These are phyloP conservation scores for Vigna nakashimae DNA, from an alignment of 306 rosid species.

Conservation along the genomic window DNA sequence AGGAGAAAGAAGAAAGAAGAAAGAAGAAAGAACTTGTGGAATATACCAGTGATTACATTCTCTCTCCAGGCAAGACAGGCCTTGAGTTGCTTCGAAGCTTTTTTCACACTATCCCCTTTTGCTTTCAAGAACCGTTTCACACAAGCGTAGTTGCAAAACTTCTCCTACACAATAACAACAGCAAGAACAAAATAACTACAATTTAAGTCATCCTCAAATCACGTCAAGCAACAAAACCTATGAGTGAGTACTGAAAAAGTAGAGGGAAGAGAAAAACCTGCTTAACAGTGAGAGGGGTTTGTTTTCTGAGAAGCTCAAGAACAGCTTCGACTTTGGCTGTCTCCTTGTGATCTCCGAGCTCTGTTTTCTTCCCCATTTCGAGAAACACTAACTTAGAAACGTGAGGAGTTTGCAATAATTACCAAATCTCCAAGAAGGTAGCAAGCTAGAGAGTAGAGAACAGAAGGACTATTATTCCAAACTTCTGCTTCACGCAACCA, in stretches of 20 bases:
- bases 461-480: constrained; percentile 60
- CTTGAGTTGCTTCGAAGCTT: constrained; percentile 83
- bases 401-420: constrained; percentile 40
- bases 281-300: constrained; percentile 74
- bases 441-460: constrained; percentile 36
- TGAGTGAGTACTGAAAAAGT: not conserved
- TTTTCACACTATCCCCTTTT: constrained; percentile 89
- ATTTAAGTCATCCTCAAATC: not conserved
- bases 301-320: constrained; percentile 78
- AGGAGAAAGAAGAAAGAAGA: not conserved
- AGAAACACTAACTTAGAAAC: constrained; percentile 40
- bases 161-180: constrained; percentile 62
- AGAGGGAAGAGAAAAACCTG: constrained; percentile 57
- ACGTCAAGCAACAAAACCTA: not conserved
- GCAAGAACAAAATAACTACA: not conserved
- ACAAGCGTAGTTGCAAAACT: constrained; percentile 85
- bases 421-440: constrained; percentile 38
- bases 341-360: constrained; percentile 49
- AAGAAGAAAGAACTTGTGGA: constrained; percentile 2
- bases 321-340: constrained; percentile 74
- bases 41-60: constrained; percentile 71
- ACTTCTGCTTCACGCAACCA: constrained; percentile 88
- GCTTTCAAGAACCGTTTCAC: constrained; percentile 83
- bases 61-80: constrained; percentile 99
- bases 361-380: constrained; percentile 84